A percentile compares a stretch with the other conserved stretches of the same genome.
Conservation (phyloP, 345 rosid genomes). For the Odontarrhena argentea region DNA sequence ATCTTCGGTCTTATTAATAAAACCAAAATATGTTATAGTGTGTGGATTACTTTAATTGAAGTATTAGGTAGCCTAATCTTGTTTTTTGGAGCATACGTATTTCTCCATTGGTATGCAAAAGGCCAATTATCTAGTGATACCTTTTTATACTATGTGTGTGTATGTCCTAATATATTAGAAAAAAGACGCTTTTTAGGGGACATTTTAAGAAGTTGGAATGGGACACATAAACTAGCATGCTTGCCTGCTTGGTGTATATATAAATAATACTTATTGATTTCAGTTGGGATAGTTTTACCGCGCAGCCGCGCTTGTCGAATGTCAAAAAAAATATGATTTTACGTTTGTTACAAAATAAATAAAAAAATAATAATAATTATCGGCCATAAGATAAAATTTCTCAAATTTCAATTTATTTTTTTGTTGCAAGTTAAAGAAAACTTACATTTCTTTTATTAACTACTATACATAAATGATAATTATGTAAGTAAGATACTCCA, state of each 20-base stretch:
- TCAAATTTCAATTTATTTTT: too few relatives aligned
- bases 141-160: constrained; percentile 3
- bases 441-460: background rate
- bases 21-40: constrained; percentile 17
- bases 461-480: background rate
- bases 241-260: background rate
- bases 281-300: background rate
- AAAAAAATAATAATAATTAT: too few relatives aligned
- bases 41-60: constrained; percentile 28
- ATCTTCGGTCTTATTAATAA: constrained; percentile 4
- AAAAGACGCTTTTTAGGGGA: constrained; percentile 23
- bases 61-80: constrained; percentile 44
- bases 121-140: constrained; percentile 27
- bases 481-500: background rate
- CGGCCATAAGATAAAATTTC: too few relatives aligned
- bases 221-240: constrained; percentile 20
- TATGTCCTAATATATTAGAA: constrained; percentile 9
- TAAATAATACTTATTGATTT: background rate
- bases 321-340: too few relatives aligned
- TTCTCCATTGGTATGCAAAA: constrained; percentile 28
- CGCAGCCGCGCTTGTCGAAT: background rate
- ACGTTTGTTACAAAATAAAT: too few relatives aligned
- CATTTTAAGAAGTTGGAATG: constrained; percentile 16
- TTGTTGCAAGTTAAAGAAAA: too few relatives aligned
- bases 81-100: constrained; percentile 16